Evolutionary conservation across 768 basidiomycete species (phyloP).

Genomic region (Royoungia palumana): DNA sequence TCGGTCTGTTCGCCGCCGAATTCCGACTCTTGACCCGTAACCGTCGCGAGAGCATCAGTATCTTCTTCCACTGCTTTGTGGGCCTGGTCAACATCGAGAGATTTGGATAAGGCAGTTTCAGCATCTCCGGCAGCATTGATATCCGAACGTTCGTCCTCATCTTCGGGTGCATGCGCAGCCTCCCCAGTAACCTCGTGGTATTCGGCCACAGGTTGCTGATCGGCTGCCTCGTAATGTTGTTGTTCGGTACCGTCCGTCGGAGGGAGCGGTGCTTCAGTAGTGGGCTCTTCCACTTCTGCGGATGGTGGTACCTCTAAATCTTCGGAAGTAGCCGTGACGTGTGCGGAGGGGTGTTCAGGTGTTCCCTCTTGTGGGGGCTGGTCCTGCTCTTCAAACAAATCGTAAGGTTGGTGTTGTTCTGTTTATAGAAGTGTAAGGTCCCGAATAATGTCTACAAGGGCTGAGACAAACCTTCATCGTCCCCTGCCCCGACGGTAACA

Average conservation of each 20-base stretch:
- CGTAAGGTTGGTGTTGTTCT: constrained; percentile 17
- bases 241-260: constrained; percentile 4
- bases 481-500: constrained; percentile 16
- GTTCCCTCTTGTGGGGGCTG: constrained; percentile 8
- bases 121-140: constrained; percentile 18
- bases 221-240: constrained; percentile 4
- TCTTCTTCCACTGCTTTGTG: constrained; percentile 24
- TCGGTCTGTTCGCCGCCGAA: constrained; percentile 33
- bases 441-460: not conserved
- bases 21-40: constrained; percentile 9
- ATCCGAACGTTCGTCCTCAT: constrained; percentile 21
- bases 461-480: constrained; percentile 17
- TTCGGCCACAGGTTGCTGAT: constrained; percentile 13
- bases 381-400: constrained; percentile 4
- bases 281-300: constrained; percentile 1
- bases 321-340: not conserved
- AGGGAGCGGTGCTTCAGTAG: constrained; percentile 1
- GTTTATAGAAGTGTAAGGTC: not conserved
- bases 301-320: not conserved
- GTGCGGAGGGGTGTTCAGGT: not conserved
- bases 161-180: constrained; percentile 13
- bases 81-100: constrained; percentile 29
- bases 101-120: constrained; percentile 14
- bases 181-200: constrained; percentile 18
- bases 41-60: constrained; percentile 14